Evolutionary conservation across 495 filamentous ascomycete genomes (phyloP), one percentile per base, ranked within the genome.

Genomic region (Xylaria castorea): DNA sequence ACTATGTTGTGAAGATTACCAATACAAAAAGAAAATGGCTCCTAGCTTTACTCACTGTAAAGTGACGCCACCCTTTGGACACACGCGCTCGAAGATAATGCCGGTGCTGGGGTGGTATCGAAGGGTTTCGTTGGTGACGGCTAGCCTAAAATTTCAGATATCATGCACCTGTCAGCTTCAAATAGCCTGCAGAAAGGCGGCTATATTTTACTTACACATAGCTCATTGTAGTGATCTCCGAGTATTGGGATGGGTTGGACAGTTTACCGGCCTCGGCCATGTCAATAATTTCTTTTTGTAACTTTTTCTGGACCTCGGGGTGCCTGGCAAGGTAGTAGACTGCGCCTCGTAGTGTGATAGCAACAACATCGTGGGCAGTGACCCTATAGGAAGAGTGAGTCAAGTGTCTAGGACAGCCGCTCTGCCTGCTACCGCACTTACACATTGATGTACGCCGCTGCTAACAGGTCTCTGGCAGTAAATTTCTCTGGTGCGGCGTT

Each of bases 121-220:
- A 73, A 92, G 79, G 0, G 86, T 81, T 78, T 94, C 92, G 68
- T 91, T 87, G 67, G 92, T 85, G 18, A 89, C 85, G 1, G 91
- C 89, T 55, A 90, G 85, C 14, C 92, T 85, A 38, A 36, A 7
- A 69, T 91, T 92, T 20, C 18, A 36, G 5, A 69, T 91, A 92
- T 20, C 18, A n/a, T 5, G 85, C 36, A 85, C 73, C 14, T 82
- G 53, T 89, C 74, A 11, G 88, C 85, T 42, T 34, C 40, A 34
- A 46, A 36, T 27, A 1, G 32, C 60, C 18, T 38, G 1, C 48
- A 57, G 30, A n/a, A 38, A 25, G 57, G 58, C 32, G 25, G 25
- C 5, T 53, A 7, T 30, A 18, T n/a, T 27, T 0, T n/a, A 14
- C 69, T 27, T 65, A 71, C 69, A 71, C 57, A 40, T 71, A 71